phyloP scores from a whole-genome alignment of 306 rosid species.

The Urtica urens region DNA sequence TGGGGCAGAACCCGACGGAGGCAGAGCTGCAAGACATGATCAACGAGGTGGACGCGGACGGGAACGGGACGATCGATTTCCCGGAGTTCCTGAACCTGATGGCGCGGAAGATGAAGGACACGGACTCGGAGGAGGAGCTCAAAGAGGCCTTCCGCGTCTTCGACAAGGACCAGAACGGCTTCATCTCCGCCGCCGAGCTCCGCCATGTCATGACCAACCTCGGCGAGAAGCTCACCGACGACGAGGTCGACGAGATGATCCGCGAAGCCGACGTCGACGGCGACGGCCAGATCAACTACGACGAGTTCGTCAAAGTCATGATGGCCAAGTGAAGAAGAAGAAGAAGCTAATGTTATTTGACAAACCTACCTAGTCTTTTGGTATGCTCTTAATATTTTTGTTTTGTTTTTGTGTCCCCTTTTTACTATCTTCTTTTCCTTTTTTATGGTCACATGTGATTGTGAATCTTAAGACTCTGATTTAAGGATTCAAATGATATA shows the following conservation, averaged over 20 bases:
- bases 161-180: slow-evolving; percentile 82
- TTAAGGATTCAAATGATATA: no score
- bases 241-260: slow-evolving; percentile 83
- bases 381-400: no score
- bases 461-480: no score
- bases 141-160: slow-evolving; percentile 79
- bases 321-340: slow-evolving; percentile 79
- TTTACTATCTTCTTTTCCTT: no score
- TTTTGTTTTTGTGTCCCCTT: no score
- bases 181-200: slow-evolving; percentile 82
- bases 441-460: no score
- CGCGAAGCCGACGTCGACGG: slow-evolving; percentile 87
- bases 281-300: slow-evolving; percentile 77
- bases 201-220: slow-evolving; percentile 92
- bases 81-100: slow-evolving; percentile 77
- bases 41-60: slow-evolving; percentile 77
- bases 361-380: no score
- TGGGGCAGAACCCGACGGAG: slow-evolving; percentile 85
- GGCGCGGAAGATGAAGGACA: slow-evolving; percentile 90
- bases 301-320: slow-evolving; percentile 80
- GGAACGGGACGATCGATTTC: slow-evolving; percentile 73
- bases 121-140: slow-evolving; percentile 79
- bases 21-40: slow-evolving; percentile 93
- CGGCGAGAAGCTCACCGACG: slow-evolving; percentile 79
- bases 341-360: no score